These are phyloP conservation scores for Gynandropsis gynandra DNA, from an alignment of 345 rosid genomes.

Conservation along the genomic window DNA sequence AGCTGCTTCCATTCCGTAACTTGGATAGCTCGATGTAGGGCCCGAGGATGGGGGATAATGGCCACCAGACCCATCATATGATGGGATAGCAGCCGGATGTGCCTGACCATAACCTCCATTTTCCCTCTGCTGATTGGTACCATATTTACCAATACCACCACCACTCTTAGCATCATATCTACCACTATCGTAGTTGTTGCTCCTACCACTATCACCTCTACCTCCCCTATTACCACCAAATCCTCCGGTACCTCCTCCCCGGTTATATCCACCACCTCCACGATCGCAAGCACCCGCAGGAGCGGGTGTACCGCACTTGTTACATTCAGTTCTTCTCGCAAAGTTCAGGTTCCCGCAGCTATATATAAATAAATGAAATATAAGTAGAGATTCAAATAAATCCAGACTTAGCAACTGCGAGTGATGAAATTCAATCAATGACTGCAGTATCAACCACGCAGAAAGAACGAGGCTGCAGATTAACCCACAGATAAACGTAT, in stretches of 20 bases:
- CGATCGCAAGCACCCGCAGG: slow-evolving; percentile 53
- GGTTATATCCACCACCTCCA: slow-evolving; percentile 49
- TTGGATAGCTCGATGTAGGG: slow-evolving; percentile 16
- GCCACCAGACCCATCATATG: slow-evolving; percentile 59
- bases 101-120: slow-evolving; percentile 61
- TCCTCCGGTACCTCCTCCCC: slow-evolving; percentile 46
- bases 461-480: not conserved
- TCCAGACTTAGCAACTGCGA: slow-evolving; percentile 4
- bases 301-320: slow-evolving; percentile 82
- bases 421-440: not conserved
- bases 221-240: slow-evolving; percentile 49
- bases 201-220: slow-evolving; percentile 48
- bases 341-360: slow-evolving; percentile 98
- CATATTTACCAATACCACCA: slow-evolving; percentile 62
- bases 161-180: slow-evolving; percentile 41
- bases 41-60: slow-evolving; percentile 61
- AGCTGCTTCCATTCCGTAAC: slow-evolving; percentile 67
- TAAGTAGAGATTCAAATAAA: not conserved
- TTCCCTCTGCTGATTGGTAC: slow-evolving; percentile 37
- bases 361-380: slow-evolving; percentile 31
- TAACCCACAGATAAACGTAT: slow-evolving; percentile 6
- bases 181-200: slow-evolving; percentile 45
- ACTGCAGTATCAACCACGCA: not conserved
- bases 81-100: slow-evolving; percentile 52
- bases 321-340: slow-evolving; percentile 90